Conservation (phyloP, 805 yeast genomes). For the Lipomyces sp. region DNA sequence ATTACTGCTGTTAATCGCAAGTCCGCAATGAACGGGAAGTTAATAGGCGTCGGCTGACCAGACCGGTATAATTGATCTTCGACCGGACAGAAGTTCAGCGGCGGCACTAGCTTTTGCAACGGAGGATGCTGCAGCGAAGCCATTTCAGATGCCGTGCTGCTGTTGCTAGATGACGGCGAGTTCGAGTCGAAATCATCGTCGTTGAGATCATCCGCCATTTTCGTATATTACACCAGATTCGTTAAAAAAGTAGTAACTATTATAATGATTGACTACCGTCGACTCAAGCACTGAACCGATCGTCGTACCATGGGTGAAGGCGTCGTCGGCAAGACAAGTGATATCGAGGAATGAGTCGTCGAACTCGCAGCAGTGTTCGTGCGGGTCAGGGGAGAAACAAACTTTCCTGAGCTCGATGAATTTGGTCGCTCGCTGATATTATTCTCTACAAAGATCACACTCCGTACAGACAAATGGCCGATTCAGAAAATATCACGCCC, state of each 20-base stretch:
- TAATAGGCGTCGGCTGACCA: constrained; percentile 94
- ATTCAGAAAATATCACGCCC: neutral
- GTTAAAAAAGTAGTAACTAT: neutral
- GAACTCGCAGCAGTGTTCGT: neutral
- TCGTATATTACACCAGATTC: neutral
- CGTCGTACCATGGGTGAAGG: neutral
- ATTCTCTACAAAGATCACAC: neutral
- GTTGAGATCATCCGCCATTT: constrained; percentile 33
- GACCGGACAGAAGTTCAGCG: constrained; percentile 93
- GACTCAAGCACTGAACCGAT: neutral
- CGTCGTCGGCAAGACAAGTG: neutral
- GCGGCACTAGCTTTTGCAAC: constrained; percentile 78
- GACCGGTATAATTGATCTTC: constrained; percentile 84
- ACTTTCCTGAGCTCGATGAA: neutral
- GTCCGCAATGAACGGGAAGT: constrained; percentile 80
- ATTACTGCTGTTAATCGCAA: constrained; percentile 77
- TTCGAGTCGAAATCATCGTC: constrained; percentile 38
- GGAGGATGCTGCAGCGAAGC: constrained; percentile 58
- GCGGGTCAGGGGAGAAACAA: neutral
- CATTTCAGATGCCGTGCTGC: constrained; percentile 34
- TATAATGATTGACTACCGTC: neutral
- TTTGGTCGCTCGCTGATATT: neutral
- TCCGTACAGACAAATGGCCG: neutral
- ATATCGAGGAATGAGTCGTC: too few species aligned
- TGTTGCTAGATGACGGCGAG: constrained; percentile 37